Percentiles rank a stretch among this genome's conserved stretches.
phyloP scores from a whole-genome alignment of 345 rosid species.

The Bruguiera parviflora region DNA sequence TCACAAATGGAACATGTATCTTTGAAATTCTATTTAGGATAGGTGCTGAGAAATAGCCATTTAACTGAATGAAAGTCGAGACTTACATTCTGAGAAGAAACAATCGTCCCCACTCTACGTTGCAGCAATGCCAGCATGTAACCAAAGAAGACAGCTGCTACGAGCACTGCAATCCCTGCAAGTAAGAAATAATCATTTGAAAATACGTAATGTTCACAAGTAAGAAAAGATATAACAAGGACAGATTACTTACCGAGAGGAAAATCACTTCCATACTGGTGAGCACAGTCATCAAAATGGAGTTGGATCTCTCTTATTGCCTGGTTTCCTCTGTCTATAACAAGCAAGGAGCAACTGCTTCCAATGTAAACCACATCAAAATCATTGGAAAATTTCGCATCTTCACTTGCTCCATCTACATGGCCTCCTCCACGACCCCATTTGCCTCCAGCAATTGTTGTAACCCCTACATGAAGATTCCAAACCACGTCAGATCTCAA shows the following conservation, averaged over 20 bases:
- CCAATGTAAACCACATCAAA: conserved; percentile 94
- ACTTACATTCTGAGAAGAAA: conserved; percentile 67
- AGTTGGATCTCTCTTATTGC: conserved; percentile 96
- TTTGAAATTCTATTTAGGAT: not conserved
- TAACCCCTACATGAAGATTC: conserved; percentile 53
- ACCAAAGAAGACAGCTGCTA: conserved; percentile 87
- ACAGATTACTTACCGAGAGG: conserved; percentile 61
- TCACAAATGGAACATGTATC: not conserved
- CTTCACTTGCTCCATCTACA: conserved; percentile 95
- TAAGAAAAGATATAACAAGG: not conserved
- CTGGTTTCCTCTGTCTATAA: conserved; percentile 88
- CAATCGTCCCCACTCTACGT: conserved; percentile 57
- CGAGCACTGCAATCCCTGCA: conserved; percentile 79
- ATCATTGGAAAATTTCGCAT: conserved; percentile 90
- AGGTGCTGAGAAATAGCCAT: conserved; percentile 1
- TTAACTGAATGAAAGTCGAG: not conserved
- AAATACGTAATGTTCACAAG: not conserved
- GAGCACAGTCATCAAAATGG: conserved; percentile 95
- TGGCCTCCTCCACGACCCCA: conserved; percentile 72
- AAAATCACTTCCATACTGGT: conserved; percentile 89
- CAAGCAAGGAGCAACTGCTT: conserved; percentile 91
- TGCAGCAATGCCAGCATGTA: conserved; percentile 95
- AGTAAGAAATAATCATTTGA: conserved; percentile 18
- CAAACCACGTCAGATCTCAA: conserved; percentile 13
- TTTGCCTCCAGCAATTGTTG: conserved; percentile 96